Base-by-base conservation (phyloP, 768 basidiomycete genomes). In the Royoungia palumana region DNA sequence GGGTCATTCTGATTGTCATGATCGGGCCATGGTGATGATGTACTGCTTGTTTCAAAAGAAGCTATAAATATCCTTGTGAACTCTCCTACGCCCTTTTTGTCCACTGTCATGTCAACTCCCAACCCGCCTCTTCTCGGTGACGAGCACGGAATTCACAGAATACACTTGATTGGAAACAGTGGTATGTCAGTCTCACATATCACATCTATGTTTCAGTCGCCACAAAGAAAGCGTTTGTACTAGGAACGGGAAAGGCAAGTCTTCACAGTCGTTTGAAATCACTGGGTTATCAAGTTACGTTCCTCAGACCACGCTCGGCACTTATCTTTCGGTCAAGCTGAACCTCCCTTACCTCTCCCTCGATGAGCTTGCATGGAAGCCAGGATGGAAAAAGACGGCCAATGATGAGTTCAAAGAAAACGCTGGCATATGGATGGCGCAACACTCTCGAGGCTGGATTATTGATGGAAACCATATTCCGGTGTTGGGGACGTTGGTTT, bases 111-210 rank as follows among this genome's bases (percentile, higher is more conserved):
- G 60, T 25, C 54, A 22, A 28, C 9, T 38, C 28, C 27, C 34
- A 32, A 27, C 34, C 35, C 54, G 1, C 53, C 59, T 69, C 53
- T 65, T 72, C 50, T 70, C 24, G 78, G 80, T 19, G 76, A 81
- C 50, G 67, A 50, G 21, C 25, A 69, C 17, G 78, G 80, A 4
- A 58, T 52, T 12, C 80, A 76, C 52, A 74, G 70, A 48, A 63
- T 82, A 38, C 68, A 72, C 38, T 44, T 82, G 9, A 58, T 76
- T 13, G 81, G 81, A 37, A 83, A 83, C 51, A 72, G 72, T 52
- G 79, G 80, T 79, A 65, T 37, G 74, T 49, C 39, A 27, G 19
- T 34, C 39, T 22, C 6, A 34, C 35, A 28, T 2, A 19, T 28
- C 2, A 20, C 17, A 21, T 20, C 43, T 9, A 2, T 41, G 8